Base-by-base conservation (phyloP, 2,329 filamentous ascomycete genomes). In the Cladosporium sp. region DNA sequence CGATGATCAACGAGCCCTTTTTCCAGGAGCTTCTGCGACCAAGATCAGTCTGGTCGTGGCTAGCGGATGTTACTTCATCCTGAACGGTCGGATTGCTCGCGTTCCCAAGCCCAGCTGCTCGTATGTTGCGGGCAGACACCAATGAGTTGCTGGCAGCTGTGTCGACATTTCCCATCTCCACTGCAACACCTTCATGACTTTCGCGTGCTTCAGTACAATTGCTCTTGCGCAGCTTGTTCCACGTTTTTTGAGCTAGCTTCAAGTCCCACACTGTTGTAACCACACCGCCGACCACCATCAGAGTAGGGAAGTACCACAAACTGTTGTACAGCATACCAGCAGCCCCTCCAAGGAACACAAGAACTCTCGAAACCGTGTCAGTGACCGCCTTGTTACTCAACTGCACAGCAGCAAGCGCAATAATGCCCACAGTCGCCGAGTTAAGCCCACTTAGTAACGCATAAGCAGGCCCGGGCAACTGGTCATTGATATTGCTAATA, bases 371-470 rank as follows among this genome's bases (percentile, higher is more conserved):
- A 3, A 85, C 41, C 16, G 72, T 72, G 59, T 88, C 84, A 0
- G 77, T 82, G 49, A 88, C 83, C 0, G 84, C 78, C 56, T 86
- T 87, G 12, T 16, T 25, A 0, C 84, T 78, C 0, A 89, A 72
- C 57, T 73, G 69, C 15, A 87, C 80, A 0, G 83, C 85, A 1
- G 86, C 84, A 0, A 88, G 69, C 0, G 84, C 81, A 49, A 89
- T 81, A 22, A 89, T 79, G 0, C 86, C 86, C 0, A 89, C 85
- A 0, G 83, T 86, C 0, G 84, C 79, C 0, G 84, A 78, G 59
- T 89, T 89, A 4, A 90, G 72, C 0, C 86, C 86, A 0, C 82
- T 86, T 0, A 90, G 72, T 0, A 89, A 71, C 0, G 84, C 84
- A 58, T 88, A 89, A 0, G 80, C 84, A 0, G 79, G 74, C 0